Base-by-base conservation (phyloP, 2,329 filamentous ascomycete genomes). In the Neocucurbitaria cava region DNA sequence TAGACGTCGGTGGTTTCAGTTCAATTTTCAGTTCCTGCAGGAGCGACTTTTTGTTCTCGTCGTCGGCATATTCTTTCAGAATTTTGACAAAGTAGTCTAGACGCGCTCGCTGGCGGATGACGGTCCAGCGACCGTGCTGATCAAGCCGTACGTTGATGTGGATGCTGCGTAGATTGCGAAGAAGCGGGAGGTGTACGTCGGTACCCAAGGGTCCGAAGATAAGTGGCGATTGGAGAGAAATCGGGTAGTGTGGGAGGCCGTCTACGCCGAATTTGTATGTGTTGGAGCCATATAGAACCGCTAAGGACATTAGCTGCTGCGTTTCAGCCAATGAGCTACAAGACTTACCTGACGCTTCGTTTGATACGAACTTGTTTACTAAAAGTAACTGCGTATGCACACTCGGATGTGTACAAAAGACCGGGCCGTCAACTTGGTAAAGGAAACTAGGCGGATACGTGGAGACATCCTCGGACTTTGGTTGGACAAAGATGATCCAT, bases 251-350 rank as follows among this genome's bases (percentile, higher is more conserved):
- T 0, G 46, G 3, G 1, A 23, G 2, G 33, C 56, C 46, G 35
- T 63, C 49, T 3, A 68, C 45, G 17, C 20, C 44, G 49, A 69
- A 65, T 3, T 18, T 35, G 47, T 62, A 70, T 6, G 53, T 62
- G 45, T 70, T 70, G 1, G 52, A 38, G 15, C 61, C 58, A 40
- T 67, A 68, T 1, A 69, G 30, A 21, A 70, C 47, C 5, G 56
- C 65, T 66, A 36, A 31, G 11, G 3, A 20, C 10, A 20, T 52
- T 46, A 52, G 46, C 33, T 35, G 24, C 7, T 18, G 30, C 3
- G 17, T 20, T 10, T 26, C 39, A 30, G 10, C 38, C 11, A 15
- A 8, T 20, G n/a, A 13, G 10, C 13, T 17, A n/a, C 5, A 18
- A 11, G 11, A 13, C 49, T 41, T 55, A 64, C 61, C 59, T 46